These are phyloP conservation scores for Botryosphaeria dothidea DNA, from an alignment of 2,329 filamentous ascomycete species.

Conservation along the genomic window DNA sequence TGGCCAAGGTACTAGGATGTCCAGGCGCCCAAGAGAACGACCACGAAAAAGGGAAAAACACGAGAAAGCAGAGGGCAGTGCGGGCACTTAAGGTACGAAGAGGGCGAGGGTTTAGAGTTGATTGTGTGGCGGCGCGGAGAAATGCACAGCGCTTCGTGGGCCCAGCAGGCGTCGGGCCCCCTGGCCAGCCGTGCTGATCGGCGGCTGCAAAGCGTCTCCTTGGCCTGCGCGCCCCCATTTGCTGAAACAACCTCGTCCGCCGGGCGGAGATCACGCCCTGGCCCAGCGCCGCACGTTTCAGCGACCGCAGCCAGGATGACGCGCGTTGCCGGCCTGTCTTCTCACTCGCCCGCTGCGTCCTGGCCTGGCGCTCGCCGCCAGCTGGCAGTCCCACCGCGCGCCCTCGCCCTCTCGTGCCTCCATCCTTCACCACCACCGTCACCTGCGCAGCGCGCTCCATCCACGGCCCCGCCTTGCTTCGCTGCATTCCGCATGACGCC, in stretches of 20 bases:
- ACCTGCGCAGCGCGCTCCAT: neutral
- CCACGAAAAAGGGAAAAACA: neutral
- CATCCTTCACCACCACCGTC: neutral
- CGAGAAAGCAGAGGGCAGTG: neutral
- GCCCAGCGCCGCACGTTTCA: conserved; percentile 15
- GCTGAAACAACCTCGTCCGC: conserved; percentile 9
- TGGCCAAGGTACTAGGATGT: neutral
- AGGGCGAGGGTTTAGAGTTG: conserved; percentile 9
- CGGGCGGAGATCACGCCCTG: conserved; percentile 3
- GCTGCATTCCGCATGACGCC: conserved; percentile 11
- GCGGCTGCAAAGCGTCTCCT: neutral
- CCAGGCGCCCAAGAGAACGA: conserved; percentile 3
- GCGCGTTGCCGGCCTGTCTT: neutral
- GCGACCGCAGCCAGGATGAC: conserved; percentile 10
- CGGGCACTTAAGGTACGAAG: conserved; percentile 10
- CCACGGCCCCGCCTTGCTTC: conserved; percentile 6
- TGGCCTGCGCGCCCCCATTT: conserved; percentile 7
- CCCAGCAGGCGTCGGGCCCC: neutral
- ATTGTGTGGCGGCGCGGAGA: conserved; percentile 16
- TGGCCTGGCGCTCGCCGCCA: neutral
- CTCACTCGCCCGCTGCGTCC: conserved; percentile 1
- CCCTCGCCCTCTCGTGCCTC: conserved; percentile 3
- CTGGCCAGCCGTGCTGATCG: conserved; percentile 10
- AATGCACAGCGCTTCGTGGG: conserved; percentile 8
- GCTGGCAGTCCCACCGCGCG: neutral